These are phyloP conservation scores for Phytophthora citrophthora DNA, from an alignment of 352 stramenopile genomes.

Conservation along the genomic window DNA sequence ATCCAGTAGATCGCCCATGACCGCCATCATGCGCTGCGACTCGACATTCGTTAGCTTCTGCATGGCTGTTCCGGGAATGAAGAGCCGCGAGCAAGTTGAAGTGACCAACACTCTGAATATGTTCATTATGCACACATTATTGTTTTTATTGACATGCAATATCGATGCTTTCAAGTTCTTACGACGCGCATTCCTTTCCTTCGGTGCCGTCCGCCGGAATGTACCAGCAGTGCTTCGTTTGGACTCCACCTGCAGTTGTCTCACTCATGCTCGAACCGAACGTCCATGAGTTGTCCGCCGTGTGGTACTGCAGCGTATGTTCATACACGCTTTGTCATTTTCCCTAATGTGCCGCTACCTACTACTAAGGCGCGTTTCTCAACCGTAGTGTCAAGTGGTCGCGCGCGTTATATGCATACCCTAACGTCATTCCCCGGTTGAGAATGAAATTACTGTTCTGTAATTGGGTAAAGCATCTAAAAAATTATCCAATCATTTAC, in stretches of 20 bases:
- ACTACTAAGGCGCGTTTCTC: too few species aligned
- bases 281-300: conserved; percentile 55
- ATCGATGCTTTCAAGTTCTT: not conserved
- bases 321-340: too few species aligned
- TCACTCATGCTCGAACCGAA: conserved; percentile 47
- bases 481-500: too few species aligned
- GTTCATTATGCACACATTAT: too few species aligned
- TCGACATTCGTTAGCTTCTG: conserved; percentile 91
- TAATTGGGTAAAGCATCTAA: too few species aligned
- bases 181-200: conserved; percentile 24
- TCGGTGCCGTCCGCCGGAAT: conserved; percentile 53
- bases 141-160: too few species aligned
- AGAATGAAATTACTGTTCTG: too few species aligned
- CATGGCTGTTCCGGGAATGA: conserved; percentile 47
- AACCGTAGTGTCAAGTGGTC: too few species aligned
- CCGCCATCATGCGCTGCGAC: conserved; percentile 87
- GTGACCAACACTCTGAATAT: too few species aligned
- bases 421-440: too few species aligned
- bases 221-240: conserved; percentile 75
- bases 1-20: conserved; percentile 87
- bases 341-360: too few species aligned
- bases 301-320: conserved; percentile 72
- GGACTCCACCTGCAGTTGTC: conserved; percentile 49
- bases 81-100: conserved; percentile 11
- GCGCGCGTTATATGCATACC: too few species aligned